A percentile compares a stretch with the other conserved stretches of the same genome.
These are phyloP conservation scores for Globisporangium canariense DNA, from an alignment of 352 stramenopile genomes.

Conservation along the genomic window DNA sequence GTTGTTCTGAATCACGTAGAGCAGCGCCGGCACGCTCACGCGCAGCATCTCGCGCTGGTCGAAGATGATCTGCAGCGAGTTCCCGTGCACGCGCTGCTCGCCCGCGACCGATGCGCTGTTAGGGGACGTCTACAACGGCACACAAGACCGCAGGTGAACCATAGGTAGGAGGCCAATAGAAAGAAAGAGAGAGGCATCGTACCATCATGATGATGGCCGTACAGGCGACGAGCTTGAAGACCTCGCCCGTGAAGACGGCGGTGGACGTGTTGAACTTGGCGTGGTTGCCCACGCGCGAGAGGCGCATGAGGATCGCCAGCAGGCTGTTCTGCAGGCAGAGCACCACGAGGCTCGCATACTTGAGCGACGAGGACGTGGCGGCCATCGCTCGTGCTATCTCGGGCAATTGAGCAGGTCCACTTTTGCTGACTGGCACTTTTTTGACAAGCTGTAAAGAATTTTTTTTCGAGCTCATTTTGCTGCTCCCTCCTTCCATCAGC, in stretches of 20 bases:
- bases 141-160: background rate
- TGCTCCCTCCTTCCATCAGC: no score
- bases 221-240: constrained; percentile 62
- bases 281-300: constrained; percentile 67
- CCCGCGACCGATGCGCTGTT: background rate
- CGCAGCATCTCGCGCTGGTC: constrained; percentile 60
- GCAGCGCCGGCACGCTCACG: constrained; percentile 68
- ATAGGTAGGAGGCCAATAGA: background rate
- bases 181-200: background rate
- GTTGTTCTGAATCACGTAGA: constrained; percentile 87
- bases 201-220: constrained; percentile 45
- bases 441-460: background rate
- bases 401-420: background rate
- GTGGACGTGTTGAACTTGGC: constrained; percentile 74
- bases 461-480: no score
- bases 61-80: constrained; percentile 42
- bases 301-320: constrained; percentile 75
- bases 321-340: constrained; percentile 83
- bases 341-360: constrained; percentile 72
- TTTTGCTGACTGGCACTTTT: background rate
- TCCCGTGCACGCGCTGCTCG: constrained; percentile 14
- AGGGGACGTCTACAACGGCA: background rate
- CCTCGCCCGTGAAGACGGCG: constrained; percentile 68
- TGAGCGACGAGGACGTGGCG: constrained; percentile 44
- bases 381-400: background rate